These are phyloP conservation scores for Gliomastix tumulicola DNA, from an alignment of 2,329 filamentous ascomycete genomes.

Conservation along the genomic window DNA sequence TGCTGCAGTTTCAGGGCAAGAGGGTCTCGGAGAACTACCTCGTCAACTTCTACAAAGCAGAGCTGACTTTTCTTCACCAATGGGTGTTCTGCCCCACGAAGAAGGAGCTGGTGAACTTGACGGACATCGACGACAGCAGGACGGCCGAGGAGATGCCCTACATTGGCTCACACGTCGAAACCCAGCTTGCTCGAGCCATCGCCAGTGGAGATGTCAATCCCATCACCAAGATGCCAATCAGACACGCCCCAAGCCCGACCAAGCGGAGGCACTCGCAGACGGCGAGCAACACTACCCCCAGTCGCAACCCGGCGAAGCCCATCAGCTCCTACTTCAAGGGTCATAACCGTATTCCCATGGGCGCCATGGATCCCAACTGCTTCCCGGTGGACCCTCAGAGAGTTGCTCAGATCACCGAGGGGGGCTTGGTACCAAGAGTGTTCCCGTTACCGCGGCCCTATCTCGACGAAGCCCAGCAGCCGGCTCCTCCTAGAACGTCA, in stretches of 20 bases:
- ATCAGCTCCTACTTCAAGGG: constrained; percentile 49
- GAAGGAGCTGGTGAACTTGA: constrained; percentile 68
- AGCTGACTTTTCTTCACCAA: constrained; percentile 89
- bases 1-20: constrained; percentile 85
- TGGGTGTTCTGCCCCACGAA: constrained; percentile 81
- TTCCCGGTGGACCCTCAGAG: constrained; percentile 45
- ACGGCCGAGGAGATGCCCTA: constrained; percentile 68
- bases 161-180: constrained; percentile 68
- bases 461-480: constrained; percentile 27
- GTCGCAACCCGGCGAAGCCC: constrained; percentile 32
- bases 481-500: constrained; percentile 6
- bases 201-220: constrained; percentile 81
- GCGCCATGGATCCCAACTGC: constrained; percentile 57
- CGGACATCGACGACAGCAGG: constrained; percentile 54
- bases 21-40: constrained; percentile 78
- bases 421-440: constrained; percentile 44
- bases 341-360: constrained; percentile 45
- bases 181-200: constrained; percentile 64
- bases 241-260: constrained; percentile 30
- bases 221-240: constrained; percentile 68
- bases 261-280: constrained; percentile 33
- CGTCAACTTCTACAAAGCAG: constrained; percentile 75
- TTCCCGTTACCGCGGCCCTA: constrained; percentile 55
- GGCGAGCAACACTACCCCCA: constrained; percentile 11
- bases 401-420: constrained; percentile 39